Evolutionary conservation across 1,139 yeast species (phyloP), one percentile per base, ranked within the genome.

Genomic region (Candida sojae): DNA sequence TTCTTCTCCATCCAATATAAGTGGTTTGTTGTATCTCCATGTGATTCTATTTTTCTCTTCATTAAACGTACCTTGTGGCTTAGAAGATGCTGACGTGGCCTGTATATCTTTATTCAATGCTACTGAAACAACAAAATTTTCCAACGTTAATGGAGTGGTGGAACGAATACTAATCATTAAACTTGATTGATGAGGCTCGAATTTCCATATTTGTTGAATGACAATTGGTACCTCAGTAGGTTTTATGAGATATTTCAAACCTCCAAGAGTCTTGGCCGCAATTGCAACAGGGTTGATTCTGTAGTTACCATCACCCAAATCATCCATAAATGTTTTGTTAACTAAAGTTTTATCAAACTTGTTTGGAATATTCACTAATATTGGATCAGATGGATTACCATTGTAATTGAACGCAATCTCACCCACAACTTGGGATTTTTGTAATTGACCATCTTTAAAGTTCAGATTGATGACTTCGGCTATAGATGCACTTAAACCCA

Each of bases 31-130:
- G 60, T 80, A 83, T 62, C 88, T 80, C 97, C 97, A 91, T 0
- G 93, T 86, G 49, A 92, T 85, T 66, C 97, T 82, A 58, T 83
- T 87, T 61, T 83, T 84, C 43, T 89, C 97, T 62, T 82, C 85
- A 67, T 86, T 89, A 73, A 90, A 90, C 1, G 95, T 81, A 45
- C 97, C 98, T 49, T 88, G 84, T 4, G 98, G 98, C 61, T 88
- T 88, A 10, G 96, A 87, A 52, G 91, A 83, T 0, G 97, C 97
- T 26, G 90, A 79, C 1, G 77, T 70, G 3, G 86, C 76, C 26
- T 83, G 79, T 35, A 75, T 70, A 12, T 60, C 57, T 17, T 53
- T 46, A 41, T 62, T 66, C 50, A 75, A 64, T 5, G 91, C 83
- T 5, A 88, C 96, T 10, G 88, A 82, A 8, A 92, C 83, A 31